Evolutionary conservation across 1,284 basidiomycete species (phyloP).

Genomic region (Trichosporon inkin): DNA sequence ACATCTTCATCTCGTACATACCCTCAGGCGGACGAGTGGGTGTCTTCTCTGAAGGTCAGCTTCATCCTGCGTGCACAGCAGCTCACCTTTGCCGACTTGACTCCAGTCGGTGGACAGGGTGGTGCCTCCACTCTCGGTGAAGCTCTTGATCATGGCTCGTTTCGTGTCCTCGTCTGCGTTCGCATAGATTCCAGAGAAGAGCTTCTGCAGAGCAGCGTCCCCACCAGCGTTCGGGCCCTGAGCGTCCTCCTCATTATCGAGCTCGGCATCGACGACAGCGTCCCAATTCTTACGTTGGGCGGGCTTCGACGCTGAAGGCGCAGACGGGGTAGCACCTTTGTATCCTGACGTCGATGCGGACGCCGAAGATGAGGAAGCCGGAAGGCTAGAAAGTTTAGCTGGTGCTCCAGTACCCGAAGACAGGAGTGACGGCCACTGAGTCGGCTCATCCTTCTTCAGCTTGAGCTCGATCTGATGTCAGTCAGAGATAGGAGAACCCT

Average conservation of each 20-base stretch:
- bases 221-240: conserved; percentile 42
- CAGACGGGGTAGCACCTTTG: not conserved
- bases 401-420: conserved; percentile 19
- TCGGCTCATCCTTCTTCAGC: conserved; percentile 37
- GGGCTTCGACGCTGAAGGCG: conserved; percentile 4
- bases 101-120: conserved; percentile 91
- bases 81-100: conserved; percentile 64
- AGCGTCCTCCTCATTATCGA: conserved; percentile 29
- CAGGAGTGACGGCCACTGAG: conserved; percentile 62
- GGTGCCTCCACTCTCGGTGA: conserved; percentile 83
- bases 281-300: conserved; percentile 46
- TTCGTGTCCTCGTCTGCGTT: conserved; percentile 83
- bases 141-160: conserved; percentile 94
- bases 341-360: not conserved
- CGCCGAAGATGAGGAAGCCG: not conserved
- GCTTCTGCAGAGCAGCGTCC: conserved; percentile 42
- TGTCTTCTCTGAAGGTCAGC: conserved; percentile 8
- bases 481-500: conserved; percentile 47
- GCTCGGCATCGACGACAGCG: conserved; percentile 36
- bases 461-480: conserved; percentile 43
- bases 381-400: not conserved
- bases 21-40: conserved; percentile 67
- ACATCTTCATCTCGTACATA: conserved; percentile 56
- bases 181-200: conserved; percentile 62
- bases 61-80: not conserved